A percentile compares a stretch with the other conserved stretches of the same genome.
Conservation (phyloP, 2,329 filamentous ascomycete species). For the Hymenoscyphus fructigenus region DNA sequence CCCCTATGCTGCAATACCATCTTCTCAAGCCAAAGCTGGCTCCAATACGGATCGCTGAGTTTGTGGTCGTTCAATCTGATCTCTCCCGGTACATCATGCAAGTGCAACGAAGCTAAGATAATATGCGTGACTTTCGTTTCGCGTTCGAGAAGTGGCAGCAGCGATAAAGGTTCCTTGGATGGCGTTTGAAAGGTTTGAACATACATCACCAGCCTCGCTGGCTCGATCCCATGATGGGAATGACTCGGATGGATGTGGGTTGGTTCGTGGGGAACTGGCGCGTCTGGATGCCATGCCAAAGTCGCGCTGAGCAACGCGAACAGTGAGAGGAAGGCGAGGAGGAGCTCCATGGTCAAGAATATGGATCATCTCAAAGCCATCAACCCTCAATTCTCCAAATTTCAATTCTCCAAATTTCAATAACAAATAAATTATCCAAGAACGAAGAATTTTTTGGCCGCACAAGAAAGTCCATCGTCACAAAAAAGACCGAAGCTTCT, state of each 20-base stretch:
- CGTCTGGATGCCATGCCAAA: not conserved
- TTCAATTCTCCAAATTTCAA: not conserved
- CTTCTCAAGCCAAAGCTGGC: conserved; percentile 25
- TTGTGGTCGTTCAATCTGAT: conserved; percentile 47
- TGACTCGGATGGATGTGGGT: not conserved
- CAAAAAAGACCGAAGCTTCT: not conserved
- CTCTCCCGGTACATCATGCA: conserved; percentile 71
- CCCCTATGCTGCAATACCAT: conserved; percentile 21
- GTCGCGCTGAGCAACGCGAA: not conserved
- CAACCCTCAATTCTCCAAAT: not conserved
- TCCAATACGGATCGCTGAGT: conserved; percentile 18
- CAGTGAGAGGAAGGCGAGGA: not conserved
- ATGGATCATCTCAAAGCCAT: not conserved
- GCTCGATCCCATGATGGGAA: not conserved
- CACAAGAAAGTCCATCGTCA: not conserved
- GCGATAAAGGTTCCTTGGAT: conserved; percentile 50
- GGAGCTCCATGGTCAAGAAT: not conserved
- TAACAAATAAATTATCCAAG: not conserved
- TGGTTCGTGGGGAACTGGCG: not conserved
- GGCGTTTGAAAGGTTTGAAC: conserved; percentile 61
- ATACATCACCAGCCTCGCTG: conserved; percentile 48
- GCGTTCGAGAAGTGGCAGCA: conserved; percentile 53
- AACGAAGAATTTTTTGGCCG: not conserved
- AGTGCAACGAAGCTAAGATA: conserved; percentile 79
- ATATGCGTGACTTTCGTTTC: conserved; percentile 71